phyloP scores from a whole-genome alignment of 78 protist genomes.

The Dictyostelium purpureum region DNA sequence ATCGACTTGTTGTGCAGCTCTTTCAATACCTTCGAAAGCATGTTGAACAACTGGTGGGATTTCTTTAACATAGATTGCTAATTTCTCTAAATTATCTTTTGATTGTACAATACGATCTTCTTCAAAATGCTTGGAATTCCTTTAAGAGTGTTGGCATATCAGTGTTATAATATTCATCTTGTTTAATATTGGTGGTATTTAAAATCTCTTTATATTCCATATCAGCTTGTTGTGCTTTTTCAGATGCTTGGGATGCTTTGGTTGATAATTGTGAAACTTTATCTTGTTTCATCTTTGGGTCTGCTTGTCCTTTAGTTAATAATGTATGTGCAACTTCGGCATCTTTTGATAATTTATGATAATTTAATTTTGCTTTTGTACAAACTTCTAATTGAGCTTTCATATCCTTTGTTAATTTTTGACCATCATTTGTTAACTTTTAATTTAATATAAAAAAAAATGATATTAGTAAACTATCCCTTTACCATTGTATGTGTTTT shows the following conservation, averaged over 20 bases:
- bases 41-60: slow-evolving; percentile 58
- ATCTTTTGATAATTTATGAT: slow-evolving; percentile 74
- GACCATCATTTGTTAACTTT: slow-evolving; percentile 71
- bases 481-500: too few relatives aligned
- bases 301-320: slow-evolving; percentile 70
- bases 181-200: slow-evolving; percentile 45
- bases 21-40: slow-evolving; percentile 21
- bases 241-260: slow-evolving; percentile 65
- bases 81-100: slow-evolving; percentile 22
- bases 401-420: slow-evolving; percentile 70
- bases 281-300: slow-evolving; percentile 76
- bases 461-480: neutral
- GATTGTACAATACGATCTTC: slow-evolving; percentile 67
- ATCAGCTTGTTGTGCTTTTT: slow-evolving; percentile 76
- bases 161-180: slow-evolving; percentile 46
- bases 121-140: slow-evolving; percentile 81
- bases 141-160: slow-evolving; percentile 67
- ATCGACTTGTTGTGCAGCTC: slow-evolving; percentile 39
- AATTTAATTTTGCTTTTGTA: slow-evolving; percentile 77
- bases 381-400: slow-evolving; percentile 54
- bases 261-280: slow-evolving; percentile 45
- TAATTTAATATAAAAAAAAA: neutral
- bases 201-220: slow-evolving; percentile 59
- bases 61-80: slow-evolving; percentile 27
- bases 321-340: slow-evolving; percentile 70